phyloP scores from a whole-genome alignment of 495 filamentous ascomycete genomes.

The Bacidia gigantensis region DNA sequence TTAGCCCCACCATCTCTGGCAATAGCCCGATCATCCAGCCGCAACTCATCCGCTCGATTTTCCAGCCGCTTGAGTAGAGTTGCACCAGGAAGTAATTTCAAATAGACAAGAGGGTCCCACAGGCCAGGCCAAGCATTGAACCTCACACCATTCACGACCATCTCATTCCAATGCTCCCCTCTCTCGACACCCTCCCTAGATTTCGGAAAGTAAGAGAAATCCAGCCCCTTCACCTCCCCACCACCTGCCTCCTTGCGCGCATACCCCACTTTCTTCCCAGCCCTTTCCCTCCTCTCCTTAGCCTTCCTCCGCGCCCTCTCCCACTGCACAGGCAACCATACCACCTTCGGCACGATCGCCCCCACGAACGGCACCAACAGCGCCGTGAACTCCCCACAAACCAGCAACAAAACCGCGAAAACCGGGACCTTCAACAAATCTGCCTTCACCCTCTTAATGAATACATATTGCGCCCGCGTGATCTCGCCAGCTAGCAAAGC shows the following conservation, averaged over 20 bases:
- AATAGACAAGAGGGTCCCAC: not conserved
- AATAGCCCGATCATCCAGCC: constrained; percentile 46
- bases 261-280: not conserved
- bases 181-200: constrained; percentile 17
- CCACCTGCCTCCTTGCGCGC: constrained; percentile 3
- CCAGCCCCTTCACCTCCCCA: constrained; percentile 19
- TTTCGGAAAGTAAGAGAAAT: constrained; percentile 23
- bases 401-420: constrained; percentile 55
- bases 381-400: constrained; percentile 79
- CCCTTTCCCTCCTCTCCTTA: constrained; percentile 28
- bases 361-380: constrained; percentile 55
- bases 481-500: constrained; percentile 27
- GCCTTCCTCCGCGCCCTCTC: constrained; percentile 36
- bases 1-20: constrained; percentile 34
- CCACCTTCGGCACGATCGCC: constrained; percentile 59
- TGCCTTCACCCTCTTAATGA: constrained; percentile 47
- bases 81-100: not conserved
- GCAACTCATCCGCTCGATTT: constrained; percentile 24
- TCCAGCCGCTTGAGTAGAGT: constrained; percentile 28
- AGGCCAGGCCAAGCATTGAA: constrained; percentile 11
- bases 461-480: constrained; percentile 47
- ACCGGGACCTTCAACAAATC: constrained; percentile 63
- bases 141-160: constrained; percentile 17
- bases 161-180: constrained; percentile 20
- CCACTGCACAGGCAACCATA: constrained; percentile 64